These are phyloP conservation scores for Aspergillus fumigatus DNA, from an alignment of 2,329 filamentous ascomycete genomes.

Conservation along the genomic window DNA sequence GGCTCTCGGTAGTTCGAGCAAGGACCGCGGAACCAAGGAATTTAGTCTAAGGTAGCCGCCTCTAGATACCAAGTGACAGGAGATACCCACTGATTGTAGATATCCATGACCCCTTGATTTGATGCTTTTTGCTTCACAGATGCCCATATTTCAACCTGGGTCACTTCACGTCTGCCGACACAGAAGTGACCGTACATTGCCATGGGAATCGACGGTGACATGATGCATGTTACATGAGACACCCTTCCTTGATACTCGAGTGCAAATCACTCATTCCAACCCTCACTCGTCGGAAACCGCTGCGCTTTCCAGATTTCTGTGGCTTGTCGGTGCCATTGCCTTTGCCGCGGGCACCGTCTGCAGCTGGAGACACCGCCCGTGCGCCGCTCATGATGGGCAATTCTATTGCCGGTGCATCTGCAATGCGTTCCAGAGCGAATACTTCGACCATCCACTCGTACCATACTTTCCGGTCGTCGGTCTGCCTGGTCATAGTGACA, in stretches of 20 bases:
- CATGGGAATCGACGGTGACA: background rate
- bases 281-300: slow-evolving; percentile 26
- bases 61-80: background rate
- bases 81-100: background rate
- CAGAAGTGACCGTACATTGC: background rate
- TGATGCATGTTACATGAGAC: slow-evolving; percentile 39
- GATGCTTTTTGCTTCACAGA: background rate
- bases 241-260: slow-evolving; percentile 47
- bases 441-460: slow-evolving; percentile 97
- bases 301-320: slow-evolving; percentile 6
- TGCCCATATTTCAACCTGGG: background rate
- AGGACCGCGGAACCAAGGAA: background rate
- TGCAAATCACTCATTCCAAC: slow-evolving; percentile 45
- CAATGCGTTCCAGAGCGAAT: slow-evolving; percentile 47
- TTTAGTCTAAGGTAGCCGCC: background rate
- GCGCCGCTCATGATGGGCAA: slow-evolving; percentile 29
- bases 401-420: slow-evolving; percentile 10
- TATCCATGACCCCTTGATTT: background rate
- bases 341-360: slow-evolving; percentile 19
- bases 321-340: slow-evolving; percentile 9
- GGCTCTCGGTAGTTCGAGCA: background rate
- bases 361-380: slow-evolving; percentile 21
- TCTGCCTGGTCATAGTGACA: slow-evolving; percentile 93
- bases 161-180: background rate
- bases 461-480: slow-evolving; percentile 94